A percentile compares a stretch with the other conserved stretches of the same genome.
phyloP scores from a whole-genome alignment of 345 rosid genomes.

The Microcos paniculata region DNA sequence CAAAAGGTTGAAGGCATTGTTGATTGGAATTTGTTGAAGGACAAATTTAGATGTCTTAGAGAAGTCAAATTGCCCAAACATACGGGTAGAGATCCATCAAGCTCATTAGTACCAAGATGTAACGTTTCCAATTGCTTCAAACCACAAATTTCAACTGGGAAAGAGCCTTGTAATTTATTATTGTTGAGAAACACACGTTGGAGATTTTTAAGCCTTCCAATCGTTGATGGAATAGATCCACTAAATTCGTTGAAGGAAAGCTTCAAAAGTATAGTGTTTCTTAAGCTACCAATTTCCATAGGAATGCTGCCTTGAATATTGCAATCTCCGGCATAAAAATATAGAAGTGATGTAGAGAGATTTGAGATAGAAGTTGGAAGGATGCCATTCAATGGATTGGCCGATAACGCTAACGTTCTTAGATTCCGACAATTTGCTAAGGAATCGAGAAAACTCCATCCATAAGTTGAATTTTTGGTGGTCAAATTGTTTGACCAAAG shows the following conservation, averaged over 20 bases:
- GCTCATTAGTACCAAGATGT: background rate
- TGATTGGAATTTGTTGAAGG: background rate
- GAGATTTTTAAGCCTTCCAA: conserved; percentile 7
- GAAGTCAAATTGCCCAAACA: background rate
- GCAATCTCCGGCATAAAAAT: background rate
- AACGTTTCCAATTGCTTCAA: background rate
- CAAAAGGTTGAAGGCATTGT: background rate
- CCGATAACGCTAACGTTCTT: accelerated
- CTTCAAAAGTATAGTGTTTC: background rate
- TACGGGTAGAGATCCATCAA: background rate
- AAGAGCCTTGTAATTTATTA: background rate
- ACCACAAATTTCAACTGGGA: background rate
- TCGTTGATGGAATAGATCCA: conserved; percentile 10
- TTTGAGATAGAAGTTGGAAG: conserved; percentile 16
- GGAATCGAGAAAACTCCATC: background rate
- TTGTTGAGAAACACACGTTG: background rate
- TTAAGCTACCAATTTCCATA: conserved; percentile 8
- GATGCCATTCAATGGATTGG: background rate
- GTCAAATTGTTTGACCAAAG: background rate
- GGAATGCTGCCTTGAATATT: conserved; percentile 14
- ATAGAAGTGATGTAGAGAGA: conserved; percentile 14
- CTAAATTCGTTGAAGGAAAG: background rate
- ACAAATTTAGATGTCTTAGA: background rate
- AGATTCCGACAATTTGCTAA: background rate
- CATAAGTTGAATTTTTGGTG: background rate